Evolutionary conservation across 2,329 filamentous ascomycete genomes (phyloP), one percentile per base, ranked within the genome.

Genomic region (Fusarium albidum): DNA sequence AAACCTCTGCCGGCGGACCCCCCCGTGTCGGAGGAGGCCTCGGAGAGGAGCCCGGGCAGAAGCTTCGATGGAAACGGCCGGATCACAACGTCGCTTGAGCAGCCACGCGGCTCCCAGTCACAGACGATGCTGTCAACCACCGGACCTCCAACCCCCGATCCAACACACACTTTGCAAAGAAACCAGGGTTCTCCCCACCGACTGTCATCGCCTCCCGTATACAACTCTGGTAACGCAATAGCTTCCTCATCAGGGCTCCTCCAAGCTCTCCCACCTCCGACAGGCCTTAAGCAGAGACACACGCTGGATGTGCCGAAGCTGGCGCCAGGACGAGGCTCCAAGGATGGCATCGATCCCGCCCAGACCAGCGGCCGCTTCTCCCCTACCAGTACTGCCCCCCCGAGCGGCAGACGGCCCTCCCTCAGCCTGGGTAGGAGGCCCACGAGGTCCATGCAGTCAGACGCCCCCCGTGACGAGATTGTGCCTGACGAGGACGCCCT

Each of bases 401-500:
- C 57, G 11, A 78, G 82, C 15, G 80, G 82, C 44, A 86, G 94
- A 66, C 83, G 93, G 64, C 87, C 89, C 9, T 99, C 95, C n/a
- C 80, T 96, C 57, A 93, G 84, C 61, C 77, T 98, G 47, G 91
- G 83, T 46, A 84, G 94, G 68, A 85, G 92, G 57, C 87, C 88
- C 55, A 97, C 94, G 18, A 84, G 92, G 57, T 96, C 92, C 7
- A 85, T 96, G 68, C 87, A 93, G 67, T 95, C 92, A 3, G 93
- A 98, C 66, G 79, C 87, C 66, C 88, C 90, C 41, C 82, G 91
- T 29, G 94, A 98, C 63, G 94, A 97, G 65, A 78, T 93, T 15
- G 81, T 87, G 3, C 90, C 89, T 14, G 94, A 98, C 69, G 94
- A 97, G 66, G 94, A 98, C 69, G 92, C 94, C 31, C 82, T 90